These are phyloP conservation scores for Erucastrum elatum DNA, from an alignment of 345 rosid genomes.

Conservation along the genomic window DNA sequence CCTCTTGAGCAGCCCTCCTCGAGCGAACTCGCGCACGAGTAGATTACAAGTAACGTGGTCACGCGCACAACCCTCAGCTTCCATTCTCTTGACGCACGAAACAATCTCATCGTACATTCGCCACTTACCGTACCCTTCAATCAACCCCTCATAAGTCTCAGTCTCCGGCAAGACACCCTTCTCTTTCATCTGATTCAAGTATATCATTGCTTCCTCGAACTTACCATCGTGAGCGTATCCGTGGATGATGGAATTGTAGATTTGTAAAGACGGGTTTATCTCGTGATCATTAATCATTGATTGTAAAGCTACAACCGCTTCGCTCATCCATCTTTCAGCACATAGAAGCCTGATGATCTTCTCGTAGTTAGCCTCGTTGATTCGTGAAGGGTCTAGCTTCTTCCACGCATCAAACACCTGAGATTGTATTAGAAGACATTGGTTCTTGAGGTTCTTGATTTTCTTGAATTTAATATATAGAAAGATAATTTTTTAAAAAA, in stretches of 20 bases:
- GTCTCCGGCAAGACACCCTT: slow-evolving; percentile 39
- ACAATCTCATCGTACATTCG: slow-evolving; percentile 35
- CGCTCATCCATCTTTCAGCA: not conserved
- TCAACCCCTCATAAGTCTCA: slow-evolving; percentile 42
- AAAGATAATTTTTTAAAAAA: not conserved
- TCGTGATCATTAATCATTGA: not conserved
- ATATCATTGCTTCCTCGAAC: not conserved
- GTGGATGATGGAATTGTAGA: not conserved
- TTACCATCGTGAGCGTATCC: not conserved
- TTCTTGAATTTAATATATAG: not conserved
- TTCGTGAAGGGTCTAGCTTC: slow-evolving; percentile 42
- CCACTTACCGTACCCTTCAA: not conserved
- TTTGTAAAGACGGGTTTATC: not conserved
- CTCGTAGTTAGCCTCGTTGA: slow-evolving; percentile 4
- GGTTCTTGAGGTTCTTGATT: slow-evolving; percentile 1
- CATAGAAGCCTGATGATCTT: not conserved
- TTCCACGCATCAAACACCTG: slow-evolving; percentile 67
- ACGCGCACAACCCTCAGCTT: slow-evolving; percentile 50
- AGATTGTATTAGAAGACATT: not conserved
- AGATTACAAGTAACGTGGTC: slow-evolving; percentile 60
- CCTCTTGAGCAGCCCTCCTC: slow-evolving; percentile 58
- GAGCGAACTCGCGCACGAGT: slow-evolving; percentile 57
- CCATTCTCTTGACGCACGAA: slow-evolving; percentile 65
- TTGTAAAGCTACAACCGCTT: not conserved
- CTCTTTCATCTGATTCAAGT: not conserved